Conservation (phyloP, 2,329 filamentous ascomycete genomes). For the Uncinocarpus reesii region DNA sequence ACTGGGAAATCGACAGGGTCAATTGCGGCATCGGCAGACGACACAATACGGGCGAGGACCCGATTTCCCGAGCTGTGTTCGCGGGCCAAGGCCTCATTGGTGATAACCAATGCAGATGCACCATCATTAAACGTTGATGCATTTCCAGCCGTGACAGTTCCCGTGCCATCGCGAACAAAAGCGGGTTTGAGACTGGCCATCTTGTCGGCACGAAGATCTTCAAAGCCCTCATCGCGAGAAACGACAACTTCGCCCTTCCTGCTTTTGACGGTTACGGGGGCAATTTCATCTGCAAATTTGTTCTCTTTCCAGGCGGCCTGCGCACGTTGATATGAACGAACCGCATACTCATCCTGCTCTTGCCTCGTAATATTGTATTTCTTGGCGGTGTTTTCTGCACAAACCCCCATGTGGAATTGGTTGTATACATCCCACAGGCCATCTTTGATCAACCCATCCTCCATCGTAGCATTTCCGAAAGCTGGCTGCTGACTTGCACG, state of each 20-base stretch:
- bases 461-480: conserved; percentile 77
- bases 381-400: conserved; percentile 88
- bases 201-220: conserved; percentile 78
- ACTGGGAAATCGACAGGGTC: conserved; percentile 91
- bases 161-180: conserved; percentile 74
- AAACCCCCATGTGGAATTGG: conserved; percentile 95
- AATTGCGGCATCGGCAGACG: conserved; percentile 79
- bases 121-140: conserved; percentile 92
- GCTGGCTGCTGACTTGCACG: conserved; percentile 71
- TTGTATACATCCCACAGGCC: conserved; percentile 95
- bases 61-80: conserved; percentile 67
- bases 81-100: conserved; percentile 67
- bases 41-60: conserved; percentile 76
- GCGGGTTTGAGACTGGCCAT: conserved; percentile 79
- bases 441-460: conserved; percentile 89
- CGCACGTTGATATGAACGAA: conserved; percentile 77
- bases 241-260: conserved; percentile 75
- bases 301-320: conserved; percentile 79
- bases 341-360: conserved; percentile 83
- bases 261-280: conserved; percentile 71
- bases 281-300: conserved; percentile 81
- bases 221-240: conserved; percentile 77
- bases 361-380: conserved; percentile 70
- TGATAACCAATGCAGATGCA: conserved; percentile 78
- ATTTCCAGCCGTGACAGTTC: conserved; percentile 90